phyloP scores from a whole-genome alignment of 2,329 filamentous ascomycete species.

The Paracoccidioides brasiliensis region DNA sequence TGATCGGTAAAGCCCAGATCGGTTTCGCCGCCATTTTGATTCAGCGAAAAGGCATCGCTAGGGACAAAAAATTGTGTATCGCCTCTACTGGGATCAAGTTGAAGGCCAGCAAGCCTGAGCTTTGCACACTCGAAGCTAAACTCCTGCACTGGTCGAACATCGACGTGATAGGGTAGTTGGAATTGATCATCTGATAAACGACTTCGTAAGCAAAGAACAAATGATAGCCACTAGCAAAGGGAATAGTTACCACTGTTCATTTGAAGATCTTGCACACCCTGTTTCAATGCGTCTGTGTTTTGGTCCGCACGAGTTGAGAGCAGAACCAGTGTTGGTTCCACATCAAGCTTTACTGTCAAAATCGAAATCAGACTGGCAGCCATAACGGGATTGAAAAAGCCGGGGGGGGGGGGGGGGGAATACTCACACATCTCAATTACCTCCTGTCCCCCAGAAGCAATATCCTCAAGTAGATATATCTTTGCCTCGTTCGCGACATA shows the following conservation, averaged over 20 bases:
- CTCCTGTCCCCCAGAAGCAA: constrained; percentile 54
- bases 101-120: constrained; percentile 50
- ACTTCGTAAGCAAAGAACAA: constrained; percentile 5
- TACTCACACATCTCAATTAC: constrained; percentile 45
- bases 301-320: constrained; percentile 45
- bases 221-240: constrained; percentile 1
- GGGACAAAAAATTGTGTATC: constrained; percentile 48
- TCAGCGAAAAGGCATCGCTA: constrained; percentile 38
- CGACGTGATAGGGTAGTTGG: constrained; percentile 48
- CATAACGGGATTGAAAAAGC: constrained; percentile 11
- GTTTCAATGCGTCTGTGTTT: constrained; percentile 10
- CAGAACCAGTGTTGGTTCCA: constrained; percentile 49
- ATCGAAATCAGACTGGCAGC: constrained; percentile 12
- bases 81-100: constrained; percentile 37
- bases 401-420: constrained; percentile 12
- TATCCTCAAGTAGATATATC: constrained; percentile 65
- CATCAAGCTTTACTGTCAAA: constrained; percentile 44
- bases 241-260: constrained; percentile 19
- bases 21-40: constrained; percentile 26
- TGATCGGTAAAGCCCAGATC: constrained; percentile 38
- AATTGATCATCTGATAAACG: constrained; percentile 33
- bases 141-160: constrained; percentile 56
- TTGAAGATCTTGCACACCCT: background rate
- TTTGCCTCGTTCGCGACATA: constrained; percentile 58
- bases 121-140: constrained; percentile 57